phyloP scores from a whole-genome alignment of 129 eudicot genomes.

The Pittosporum tobira region DNA sequence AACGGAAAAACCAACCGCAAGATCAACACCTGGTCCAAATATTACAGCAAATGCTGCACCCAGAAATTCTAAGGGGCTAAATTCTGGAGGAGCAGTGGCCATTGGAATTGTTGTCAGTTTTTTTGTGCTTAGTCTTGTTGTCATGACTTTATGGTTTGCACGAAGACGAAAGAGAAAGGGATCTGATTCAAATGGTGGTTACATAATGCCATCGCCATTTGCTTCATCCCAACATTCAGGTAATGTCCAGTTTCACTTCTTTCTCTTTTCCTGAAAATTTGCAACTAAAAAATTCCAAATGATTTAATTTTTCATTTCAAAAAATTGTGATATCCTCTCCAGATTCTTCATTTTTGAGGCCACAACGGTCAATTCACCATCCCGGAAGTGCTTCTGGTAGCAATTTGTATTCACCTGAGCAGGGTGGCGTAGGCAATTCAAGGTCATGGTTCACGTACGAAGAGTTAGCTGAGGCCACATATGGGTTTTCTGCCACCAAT shows the following conservation, averaged over 20 bases:
- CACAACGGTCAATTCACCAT: slow-evolving; percentile 41
- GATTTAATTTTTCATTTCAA: neutral
- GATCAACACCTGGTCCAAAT: slow-evolving; percentile 33
- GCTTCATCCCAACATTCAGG: slow-evolving; percentile 90
- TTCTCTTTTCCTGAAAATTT: too few relatives aligned
- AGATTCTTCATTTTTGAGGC: slow-evolving; percentile 60
- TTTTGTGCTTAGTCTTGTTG: slow-evolving; percentile 43
- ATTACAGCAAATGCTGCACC: slow-evolving; percentile 22
- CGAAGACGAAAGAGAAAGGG: slow-evolving; percentile 52
- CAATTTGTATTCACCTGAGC: slow-evolving; percentile 63
- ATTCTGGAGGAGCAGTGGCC: slow-evolving; percentile 36
- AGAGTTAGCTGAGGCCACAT: slow-evolving; percentile 72
- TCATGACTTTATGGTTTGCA: slow-evolving; percentile 52
- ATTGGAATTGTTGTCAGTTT: slow-evolving; percentile 53
- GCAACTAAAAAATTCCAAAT: too few relatives aligned
- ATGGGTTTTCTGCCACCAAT: slow-evolving; percentile 61
- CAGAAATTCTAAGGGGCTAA: slow-evolving; percentile 25
- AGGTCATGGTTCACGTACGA: slow-evolving; percentile 76
- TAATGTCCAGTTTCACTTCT: too few relatives aligned
- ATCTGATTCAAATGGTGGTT: slow-evolving; percentile 25
- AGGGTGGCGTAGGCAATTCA: slow-evolving; percentile 67
- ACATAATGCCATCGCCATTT: slow-evolving; percentile 68
- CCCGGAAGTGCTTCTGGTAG: slow-evolving; percentile 47
- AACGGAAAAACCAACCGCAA: slow-evolving; percentile 58
- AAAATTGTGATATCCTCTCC: slow-evolving; percentile 1